A percentile compares a stretch with the other conserved stretches of the same genome.
Conservation (phyloP, 345 rosid species). For the Citrus unshiu region DNA sequence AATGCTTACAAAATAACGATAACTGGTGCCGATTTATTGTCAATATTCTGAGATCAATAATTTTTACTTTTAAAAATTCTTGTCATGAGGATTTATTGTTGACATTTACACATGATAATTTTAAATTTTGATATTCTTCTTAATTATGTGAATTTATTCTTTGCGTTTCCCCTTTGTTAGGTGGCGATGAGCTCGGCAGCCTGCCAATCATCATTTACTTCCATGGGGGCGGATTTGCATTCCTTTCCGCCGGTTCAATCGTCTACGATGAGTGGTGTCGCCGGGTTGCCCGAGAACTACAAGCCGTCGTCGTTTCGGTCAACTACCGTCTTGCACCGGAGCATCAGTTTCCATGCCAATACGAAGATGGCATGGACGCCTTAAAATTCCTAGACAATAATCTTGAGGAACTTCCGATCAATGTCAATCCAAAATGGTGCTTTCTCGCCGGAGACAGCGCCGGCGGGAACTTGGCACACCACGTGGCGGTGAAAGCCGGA, state of each 20-base stretch:
- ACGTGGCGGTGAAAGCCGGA: slow-evolving; percentile 18
- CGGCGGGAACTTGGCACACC: slow-evolving; percentile 32
- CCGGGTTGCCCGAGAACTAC: slow-evolving; percentile 21
- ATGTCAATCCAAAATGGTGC: neutral
- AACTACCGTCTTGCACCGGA: slow-evolving; percentile 39
- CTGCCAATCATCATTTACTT: slow-evolving; percentile 28
- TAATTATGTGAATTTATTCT: too few relatives aligned
- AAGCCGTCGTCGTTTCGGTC: slow-evolving; percentile 25
- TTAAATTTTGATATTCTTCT: too few relatives aligned
- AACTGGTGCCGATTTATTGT: too few relatives aligned
- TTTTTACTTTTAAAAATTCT: too few relatives aligned
- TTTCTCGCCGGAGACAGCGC: slow-evolving; percentile 30
- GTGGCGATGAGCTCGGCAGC: neutral
- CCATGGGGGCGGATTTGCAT: slow-evolving; percentile 40
- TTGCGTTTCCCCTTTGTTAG: neutral
- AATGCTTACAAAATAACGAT: too few relatives aligned
- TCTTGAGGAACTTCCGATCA: neutral
- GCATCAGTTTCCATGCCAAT: slow-evolving; percentile 29
- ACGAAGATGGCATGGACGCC: slow-evolving; percentile 26
- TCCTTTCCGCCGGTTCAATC: slow-evolving; percentile 13
- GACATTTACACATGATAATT: too few relatives aligned
- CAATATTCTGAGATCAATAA: too few relatives aligned
- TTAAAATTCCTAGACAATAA: neutral
- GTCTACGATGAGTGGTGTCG: slow-evolving; percentile 21
- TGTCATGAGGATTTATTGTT: too few relatives aligned